Base-by-base conservation (phyloP, 441 rosid species). In the Gossypium davidsonii region DNA sequence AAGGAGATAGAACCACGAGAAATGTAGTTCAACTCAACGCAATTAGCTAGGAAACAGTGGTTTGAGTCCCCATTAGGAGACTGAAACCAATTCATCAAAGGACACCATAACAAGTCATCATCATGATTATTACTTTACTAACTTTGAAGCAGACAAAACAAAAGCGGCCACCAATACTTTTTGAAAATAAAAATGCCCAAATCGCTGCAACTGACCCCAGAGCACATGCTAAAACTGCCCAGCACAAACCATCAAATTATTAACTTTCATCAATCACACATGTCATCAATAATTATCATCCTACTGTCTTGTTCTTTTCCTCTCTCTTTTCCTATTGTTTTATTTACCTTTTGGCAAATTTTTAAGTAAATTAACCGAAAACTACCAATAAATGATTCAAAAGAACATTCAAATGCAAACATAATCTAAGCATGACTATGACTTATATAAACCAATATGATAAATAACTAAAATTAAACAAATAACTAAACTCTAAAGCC, bases 171-270 rank as follows among this genome's bases (percentile, higher is more conserved):
- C 25, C 23, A 20, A 20, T 11, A 9, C 59, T 3, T 25, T n/a
- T 48, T 48, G 21, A 48, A 48, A 49, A 8, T 11, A 26, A 11
- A 49, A 72, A 48, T 31, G 46, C 59, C 31, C 28, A 17, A 72
- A 58, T 61, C 28, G 75, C 44, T 7, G 51, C 49, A 18, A 26
- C 1, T 61, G 70, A 63, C 70, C 63, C 63, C 74, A 56, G 34
- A 55, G 66, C 28, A 56, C 74, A 63, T 37, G 74, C 10, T 21
- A 59, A 71, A 59, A 44, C 10, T 12, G 37, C 25, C 34, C 25
- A 10, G 31, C 26, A 23, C 34, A 51, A 63, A 18, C 71, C 53
- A 73, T 42, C 49, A 63, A 73, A 46, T 63, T 68, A 37, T 51
- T 51, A 64, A 51, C 61, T 62, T 51, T 17, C 49, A 51, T 8